A percentile compares a stretch with the other conserved stretches of the same genome.
Evolutionary conservation across 208 protist genomes (phyloP).

Genomic region (Plasmodiophora brassicae): DNA sequence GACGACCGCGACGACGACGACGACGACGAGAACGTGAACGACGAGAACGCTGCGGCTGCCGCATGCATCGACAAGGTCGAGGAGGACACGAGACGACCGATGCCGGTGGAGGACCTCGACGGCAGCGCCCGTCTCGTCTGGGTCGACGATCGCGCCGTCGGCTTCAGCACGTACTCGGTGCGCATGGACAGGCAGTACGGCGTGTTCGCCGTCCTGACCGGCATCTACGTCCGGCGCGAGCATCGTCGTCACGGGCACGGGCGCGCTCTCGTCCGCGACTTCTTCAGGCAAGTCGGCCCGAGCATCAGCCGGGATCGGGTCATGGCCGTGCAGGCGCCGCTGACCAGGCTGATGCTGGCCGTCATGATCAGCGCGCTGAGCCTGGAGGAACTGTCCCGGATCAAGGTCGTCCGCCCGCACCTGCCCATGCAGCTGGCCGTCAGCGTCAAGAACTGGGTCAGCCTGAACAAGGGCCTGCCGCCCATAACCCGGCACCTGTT

Average conservation of each 20-base stretch:
- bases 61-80: background rate
- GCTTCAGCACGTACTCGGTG: conserved; percentile 4
- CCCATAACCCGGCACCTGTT: no score
- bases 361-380: background rate
- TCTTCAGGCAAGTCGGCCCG: background rate
- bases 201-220: background rate
- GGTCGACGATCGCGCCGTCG: background rate
- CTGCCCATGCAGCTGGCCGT: background rate
- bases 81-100: background rate
- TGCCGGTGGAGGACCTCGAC: background rate
- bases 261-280: background rate
- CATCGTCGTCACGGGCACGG: background rate
- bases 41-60: background rate
- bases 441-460: conserved; percentile 17
- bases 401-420: background rate
- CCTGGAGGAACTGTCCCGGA: background rate
- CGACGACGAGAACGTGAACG: background rate
- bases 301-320: background rate
- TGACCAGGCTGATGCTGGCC: background rate
- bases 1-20: background rate
- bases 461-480: background rate
- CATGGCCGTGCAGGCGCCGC: background rate
- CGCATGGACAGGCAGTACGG: background rate
- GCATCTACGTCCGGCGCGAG: background rate
- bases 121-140: background rate